phyloP scores from a whole-genome alignment of 2,329 filamentous ascomycete genomes.

The Geosmithia putterillii region DNA sequence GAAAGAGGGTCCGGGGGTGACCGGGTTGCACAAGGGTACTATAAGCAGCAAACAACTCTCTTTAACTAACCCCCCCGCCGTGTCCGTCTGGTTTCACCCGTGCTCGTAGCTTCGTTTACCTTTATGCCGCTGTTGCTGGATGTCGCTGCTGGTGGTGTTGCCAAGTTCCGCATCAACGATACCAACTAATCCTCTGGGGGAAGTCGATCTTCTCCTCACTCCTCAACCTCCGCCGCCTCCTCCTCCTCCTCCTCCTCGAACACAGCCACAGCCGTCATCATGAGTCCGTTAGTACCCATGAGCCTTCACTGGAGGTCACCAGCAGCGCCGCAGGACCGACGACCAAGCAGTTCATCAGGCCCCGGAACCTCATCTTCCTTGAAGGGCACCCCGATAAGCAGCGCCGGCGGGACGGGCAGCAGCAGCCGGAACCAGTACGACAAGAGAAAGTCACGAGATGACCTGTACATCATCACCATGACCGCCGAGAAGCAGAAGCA shows the following conservation, averaged over 20 bases:
- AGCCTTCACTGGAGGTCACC: neutral
- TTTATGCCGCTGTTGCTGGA: too few relatives aligned
- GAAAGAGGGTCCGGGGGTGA: neutral
- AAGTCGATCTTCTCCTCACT: too few relatives aligned
- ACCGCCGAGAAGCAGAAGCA: constrained; percentile 3
- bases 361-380: neutral
- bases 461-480: constrained; percentile 3
- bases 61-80: too few relatives aligned
- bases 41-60: too few relatives aligned
- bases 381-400: neutral
- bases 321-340: constrained; percentile 1
- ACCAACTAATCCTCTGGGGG: too few relatives aligned
- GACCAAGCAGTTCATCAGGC: constrained; percentile 3
- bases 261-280: neutral
- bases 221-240: too few relatives aligned
- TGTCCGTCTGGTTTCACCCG: too few relatives aligned
- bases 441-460: constrained; percentile 4
- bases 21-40: neutral
- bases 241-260: neutral
- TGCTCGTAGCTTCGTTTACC: too few relatives aligned
- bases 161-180: too few relatives aligned
- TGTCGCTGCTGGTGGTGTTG: too few relatives aligned
- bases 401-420: too few relatives aligned
- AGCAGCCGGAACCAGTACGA: constrained; percentile 2
- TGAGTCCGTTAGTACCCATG: too few relatives aligned